Conservation (phyloP, 2,329 filamentous ascomycete genomes). For the Calycina herbarum region DNA sequence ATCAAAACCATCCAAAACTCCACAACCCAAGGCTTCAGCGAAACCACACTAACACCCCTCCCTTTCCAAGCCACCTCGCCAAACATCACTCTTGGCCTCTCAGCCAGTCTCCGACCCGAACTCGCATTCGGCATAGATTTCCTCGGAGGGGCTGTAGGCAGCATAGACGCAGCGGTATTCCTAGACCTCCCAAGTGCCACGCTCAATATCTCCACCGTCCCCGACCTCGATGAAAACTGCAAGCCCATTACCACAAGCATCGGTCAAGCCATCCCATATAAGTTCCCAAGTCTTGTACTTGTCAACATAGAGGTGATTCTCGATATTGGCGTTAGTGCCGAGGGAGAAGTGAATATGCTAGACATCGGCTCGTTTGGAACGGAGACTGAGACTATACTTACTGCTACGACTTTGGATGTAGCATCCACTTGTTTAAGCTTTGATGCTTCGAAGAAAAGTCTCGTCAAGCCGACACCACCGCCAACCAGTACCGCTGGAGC, state of each 20-base stretch:
- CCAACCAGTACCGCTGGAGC: neutral
- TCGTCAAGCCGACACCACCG: conserved; percentile 15
- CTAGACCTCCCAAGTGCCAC: conserved; percentile 14
- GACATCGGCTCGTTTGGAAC: neutral
- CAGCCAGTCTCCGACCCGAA: conserved; percentile 12
- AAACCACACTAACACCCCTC: conserved; percentile 11
- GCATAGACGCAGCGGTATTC: conserved; percentile 1
- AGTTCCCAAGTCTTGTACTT: conserved; percentile 16
- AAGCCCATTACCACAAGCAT: conserved; percentile 1
- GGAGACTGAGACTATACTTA: neutral
- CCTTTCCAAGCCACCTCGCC: conserved; percentile 19
- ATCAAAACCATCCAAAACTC: conserved; percentile 15
- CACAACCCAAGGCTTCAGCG: conserved; percentile 9
- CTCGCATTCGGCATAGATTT: conserved; percentile 15
- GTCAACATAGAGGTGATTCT: conserved; percentile 5
- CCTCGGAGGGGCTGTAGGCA: neutral
- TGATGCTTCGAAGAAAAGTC: conserved; percentile 10
- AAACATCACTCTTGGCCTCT: conserved; percentile 8
- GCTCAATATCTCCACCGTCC: conserved; percentile 9
- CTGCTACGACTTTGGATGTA: conserved; percentile 9
- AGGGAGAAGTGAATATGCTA: conserved; percentile 1
- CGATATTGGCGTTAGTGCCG: conserved; percentile 10
- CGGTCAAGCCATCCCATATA: conserved; percentile 4
- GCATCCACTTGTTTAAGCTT: conserved; percentile 18
- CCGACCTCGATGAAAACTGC: conserved; percentile 14